Conservation (phyloP, 768 basidiomycete species). For the Boletus subcaerulescens region DNA sequence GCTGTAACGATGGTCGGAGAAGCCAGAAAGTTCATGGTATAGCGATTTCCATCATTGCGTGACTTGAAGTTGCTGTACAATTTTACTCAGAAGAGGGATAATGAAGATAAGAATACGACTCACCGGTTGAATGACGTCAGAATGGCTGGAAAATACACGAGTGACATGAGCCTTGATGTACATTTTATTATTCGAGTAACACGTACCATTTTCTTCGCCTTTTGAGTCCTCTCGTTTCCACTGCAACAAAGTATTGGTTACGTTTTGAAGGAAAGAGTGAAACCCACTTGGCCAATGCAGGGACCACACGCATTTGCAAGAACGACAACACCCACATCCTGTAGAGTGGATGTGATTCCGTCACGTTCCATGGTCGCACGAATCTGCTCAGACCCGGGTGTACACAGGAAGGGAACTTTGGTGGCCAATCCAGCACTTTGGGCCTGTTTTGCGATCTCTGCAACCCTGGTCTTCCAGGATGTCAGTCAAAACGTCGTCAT, state of each 20-base stretch:
- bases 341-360: constrained; percentile 72
- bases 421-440: constrained; percentile 75
- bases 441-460: constrained; percentile 88
- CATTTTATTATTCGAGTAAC: background rate
- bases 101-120: constrained; percentile 25
- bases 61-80: constrained; percentile 74
- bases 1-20: constrained; percentile 97
- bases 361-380: constrained; percentile 97
- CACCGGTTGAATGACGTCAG: constrained; percentile 95
- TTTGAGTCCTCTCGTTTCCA: constrained; percentile 93
- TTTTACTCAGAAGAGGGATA: background rate
- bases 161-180: constrained; percentile 2
- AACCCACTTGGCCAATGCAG: constrained; percentile 87
- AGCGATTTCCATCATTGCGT: constrained; percentile 91
- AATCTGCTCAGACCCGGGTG: constrained; percentile 93
- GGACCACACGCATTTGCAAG: constrained; percentile 98
- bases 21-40: constrained; percentile 97
- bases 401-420: constrained; percentile 85
- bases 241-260: constrained; percentile 34
- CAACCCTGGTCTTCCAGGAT: constrained; percentile 73
- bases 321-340: constrained; percentile 91
- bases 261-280: background rate
- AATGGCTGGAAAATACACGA: constrained; percentile 56
- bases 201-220: constrained; percentile 85
- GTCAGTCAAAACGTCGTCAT: background rate